Evolutionary conservation across 2,329 filamentous ascomycete species (phyloP).

Genomic region (Penicillium sp.): DNA sequence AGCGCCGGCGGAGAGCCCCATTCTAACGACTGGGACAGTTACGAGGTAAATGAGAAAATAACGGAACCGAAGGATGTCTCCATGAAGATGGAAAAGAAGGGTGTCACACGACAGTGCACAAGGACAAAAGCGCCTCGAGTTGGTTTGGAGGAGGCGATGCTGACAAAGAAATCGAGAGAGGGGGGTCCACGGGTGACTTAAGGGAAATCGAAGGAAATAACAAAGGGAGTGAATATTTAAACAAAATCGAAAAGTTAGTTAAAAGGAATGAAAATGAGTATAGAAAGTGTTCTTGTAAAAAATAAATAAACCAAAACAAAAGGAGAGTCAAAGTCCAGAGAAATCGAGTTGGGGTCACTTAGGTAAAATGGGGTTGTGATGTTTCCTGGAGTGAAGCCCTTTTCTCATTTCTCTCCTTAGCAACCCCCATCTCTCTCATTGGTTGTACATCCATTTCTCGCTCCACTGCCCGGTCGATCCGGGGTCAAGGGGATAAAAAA

Average conservation of each 20-base stretch:
- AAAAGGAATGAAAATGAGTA: background rate
- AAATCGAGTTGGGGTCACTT: background rate
- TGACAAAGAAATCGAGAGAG: slow-evolving; percentile 13
- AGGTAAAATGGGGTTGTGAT: background rate
- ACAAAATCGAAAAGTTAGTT: background rate
- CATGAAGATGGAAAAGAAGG: slow-evolving; percentile 20
- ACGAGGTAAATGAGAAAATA: slow-evolving; percentile 13
- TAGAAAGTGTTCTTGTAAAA: no score
- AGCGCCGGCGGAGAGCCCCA: slow-evolving; percentile 36
- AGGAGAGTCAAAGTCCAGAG: background rate
- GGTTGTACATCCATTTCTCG: slow-evolving; percentile 16
- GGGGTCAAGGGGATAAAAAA: slow-evolving; percentile 17
- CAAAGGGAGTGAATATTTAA: background rate
- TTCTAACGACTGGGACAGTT: slow-evolving; percentile 20
- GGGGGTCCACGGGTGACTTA: background rate
- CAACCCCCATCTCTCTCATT: slow-evolving; percentile 9
- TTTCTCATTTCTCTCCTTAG: background rate
- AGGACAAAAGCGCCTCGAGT: background rate
- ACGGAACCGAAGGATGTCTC: slow-evolving; percentile 10
- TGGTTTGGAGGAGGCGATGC: slow-evolving; percentile 2
- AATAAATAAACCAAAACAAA: no score
- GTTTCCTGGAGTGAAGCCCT: background rate
- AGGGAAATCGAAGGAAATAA: slow-evolving; percentile 2
- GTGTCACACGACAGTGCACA: slow-evolving; percentile 18
- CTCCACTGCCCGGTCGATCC: slow-evolving; percentile 27